These are phyloP conservation scores for Quercus variabilis DNA, from an alignment of 306 rosid genomes.

Conservation along the genomic window DNA sequence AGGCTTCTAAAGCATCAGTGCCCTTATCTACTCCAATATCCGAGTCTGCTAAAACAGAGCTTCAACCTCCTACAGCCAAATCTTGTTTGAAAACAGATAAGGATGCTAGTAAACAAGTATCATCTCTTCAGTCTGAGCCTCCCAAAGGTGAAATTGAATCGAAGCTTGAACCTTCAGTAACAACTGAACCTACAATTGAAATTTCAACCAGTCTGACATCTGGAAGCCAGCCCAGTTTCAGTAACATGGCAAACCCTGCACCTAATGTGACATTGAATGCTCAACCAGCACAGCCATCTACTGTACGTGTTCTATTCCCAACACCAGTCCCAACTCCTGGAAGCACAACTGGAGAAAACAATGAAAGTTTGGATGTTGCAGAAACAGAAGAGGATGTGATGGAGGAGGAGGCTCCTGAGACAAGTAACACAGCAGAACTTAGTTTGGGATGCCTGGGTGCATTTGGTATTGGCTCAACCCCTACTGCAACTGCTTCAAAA, in stretches of 20 bases:
- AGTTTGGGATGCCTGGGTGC: slow-evolving; percentile 60
- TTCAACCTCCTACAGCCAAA: slow-evolving; percentile 15
- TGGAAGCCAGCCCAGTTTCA: slow-evolving; percentile 22
- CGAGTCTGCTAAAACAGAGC: slow-evolving; percentile 38
- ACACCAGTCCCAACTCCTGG: slow-evolving; percentile 35
- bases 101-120: slow-evolving; percentile 32
- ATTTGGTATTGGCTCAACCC: slow-evolving; percentile 52
- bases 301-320: slow-evolving; percentile 38
- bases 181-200: slow-evolving; percentile 12
- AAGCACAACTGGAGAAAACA: slow-evolving; percentile 36
- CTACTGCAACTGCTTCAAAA: slow-evolving; percentile 52
- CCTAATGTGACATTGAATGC: slow-evolving; percentile 26
- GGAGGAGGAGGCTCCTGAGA: slow-evolving; percentile 95
- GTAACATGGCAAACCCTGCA: slow-evolving; percentile 22
- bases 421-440: slow-evolving; percentile 42
- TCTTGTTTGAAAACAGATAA: slow-evolving; percentile 30
- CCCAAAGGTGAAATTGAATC: slow-evolving; percentile 26
- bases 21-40: slow-evolving; percentile 22
- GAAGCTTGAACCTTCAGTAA: slow-evolving; percentile 37
- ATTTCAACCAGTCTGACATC: slow-evolving; percentile 20
- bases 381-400: slow-evolving; percentile 67
- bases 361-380: slow-evolving; percentile 40
- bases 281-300: slow-evolving; percentile 40
- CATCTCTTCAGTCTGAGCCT: slow-evolving; percentile 27
- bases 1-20: slow-evolving; percentile 24